These are phyloP conservation scores for Metschnikowia anglica DNA, from an alignment of 805 yeast species.

Conservation along the genomic window DNA sequence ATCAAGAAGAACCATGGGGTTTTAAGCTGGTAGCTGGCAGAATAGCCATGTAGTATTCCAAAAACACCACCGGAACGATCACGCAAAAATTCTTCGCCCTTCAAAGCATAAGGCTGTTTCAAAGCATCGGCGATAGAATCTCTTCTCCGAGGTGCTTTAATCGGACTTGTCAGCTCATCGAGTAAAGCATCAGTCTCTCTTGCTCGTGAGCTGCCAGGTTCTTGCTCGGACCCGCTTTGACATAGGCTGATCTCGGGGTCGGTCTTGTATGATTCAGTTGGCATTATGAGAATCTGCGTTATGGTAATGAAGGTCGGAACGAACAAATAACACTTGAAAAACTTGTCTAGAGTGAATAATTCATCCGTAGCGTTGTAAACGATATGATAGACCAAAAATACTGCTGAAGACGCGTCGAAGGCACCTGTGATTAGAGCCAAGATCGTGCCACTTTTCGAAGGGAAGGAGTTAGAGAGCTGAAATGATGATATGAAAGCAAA, in stretches of 20 bases:
- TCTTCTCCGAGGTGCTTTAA: constrained; percentile 31
- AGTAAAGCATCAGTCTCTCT: constrained; percentile 30
- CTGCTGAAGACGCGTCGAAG: constrained; percentile 57
- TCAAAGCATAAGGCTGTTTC: constrained; percentile 52
- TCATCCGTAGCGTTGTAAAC: constrained; percentile 34
- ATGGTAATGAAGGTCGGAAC: constrained; percentile 51
- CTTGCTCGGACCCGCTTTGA: constrained; percentile 23
- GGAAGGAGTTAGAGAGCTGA: constrained; percentile 58
- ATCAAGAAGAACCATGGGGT: constrained; percentile 54
- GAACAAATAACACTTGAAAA: constrained; percentile 47
- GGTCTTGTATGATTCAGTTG: constrained; percentile 49
- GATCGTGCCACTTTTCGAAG: constrained; percentile 50
- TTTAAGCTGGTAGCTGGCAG: constrained; percentile 48
- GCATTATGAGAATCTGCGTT: constrained; percentile 50
- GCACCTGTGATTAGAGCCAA: constrained; percentile 58
- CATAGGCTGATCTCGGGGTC: constrained; percentile 28
- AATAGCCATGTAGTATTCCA: constrained; percentile 54
- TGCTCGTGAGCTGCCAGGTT: background rate
- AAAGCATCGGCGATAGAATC: constrained; percentile 58
- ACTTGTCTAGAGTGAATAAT: constrained; percentile 40
- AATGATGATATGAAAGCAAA: constrained; percentile 55
- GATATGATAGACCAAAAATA: constrained; percentile 48
- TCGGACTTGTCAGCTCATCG: constrained; percentile 9
- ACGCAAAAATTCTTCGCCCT: constrained; percentile 42
- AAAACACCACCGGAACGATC: constrained; percentile 46